phyloP scores from a whole-genome alignment of 2,329 filamentous ascomycete genomes.

The Graphium sp. region DNA sequence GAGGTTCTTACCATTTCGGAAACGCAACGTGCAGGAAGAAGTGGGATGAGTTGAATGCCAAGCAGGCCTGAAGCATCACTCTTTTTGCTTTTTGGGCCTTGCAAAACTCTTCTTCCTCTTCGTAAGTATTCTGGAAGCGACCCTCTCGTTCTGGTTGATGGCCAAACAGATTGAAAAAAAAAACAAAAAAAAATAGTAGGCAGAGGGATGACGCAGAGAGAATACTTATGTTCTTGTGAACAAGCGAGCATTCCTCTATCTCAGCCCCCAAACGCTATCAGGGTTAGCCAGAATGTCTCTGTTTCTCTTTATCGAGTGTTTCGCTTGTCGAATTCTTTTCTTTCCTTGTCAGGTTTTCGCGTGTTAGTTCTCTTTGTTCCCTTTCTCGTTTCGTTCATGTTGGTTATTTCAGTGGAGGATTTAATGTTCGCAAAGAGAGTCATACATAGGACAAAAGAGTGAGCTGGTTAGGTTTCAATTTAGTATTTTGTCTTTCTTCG shows the following conservation, averaged over 20 bases:
- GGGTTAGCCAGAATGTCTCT: too few relatives aligned
- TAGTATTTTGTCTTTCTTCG: too few relatives aligned
- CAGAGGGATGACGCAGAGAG: too few relatives aligned
- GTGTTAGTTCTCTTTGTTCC: background rate
- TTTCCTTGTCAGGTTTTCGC: background rate
- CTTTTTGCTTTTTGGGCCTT: background rate
- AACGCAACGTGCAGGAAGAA: conserved; percentile 40
- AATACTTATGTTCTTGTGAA: conserved; percentile 1
- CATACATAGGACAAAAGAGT: too few relatives aligned
- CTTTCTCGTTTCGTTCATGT: background rate
- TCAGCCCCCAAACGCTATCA: too few relatives aligned
- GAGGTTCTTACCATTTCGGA: conserved; percentile 42
- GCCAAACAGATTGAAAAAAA: background rate
- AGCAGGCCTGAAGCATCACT: background rate
- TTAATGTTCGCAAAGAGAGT: too few relatives aligned
- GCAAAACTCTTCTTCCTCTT: background rate
- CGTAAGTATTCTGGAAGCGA: too few relatives aligned
- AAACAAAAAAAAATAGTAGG: conserved; percentile 1
- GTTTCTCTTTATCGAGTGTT: background rate
- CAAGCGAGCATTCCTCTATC: too few relatives aligned
- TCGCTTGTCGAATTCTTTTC: background rate
- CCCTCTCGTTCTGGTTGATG: too few relatives aligned
- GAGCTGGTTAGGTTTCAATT: too few relatives aligned
- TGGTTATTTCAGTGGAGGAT: too few relatives aligned
- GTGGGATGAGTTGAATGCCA: conserved; percentile 28